Evolutionary conservation across 257 asterid species (phyloP).

Genomic region (Cynanchum wilfordii): DNA sequence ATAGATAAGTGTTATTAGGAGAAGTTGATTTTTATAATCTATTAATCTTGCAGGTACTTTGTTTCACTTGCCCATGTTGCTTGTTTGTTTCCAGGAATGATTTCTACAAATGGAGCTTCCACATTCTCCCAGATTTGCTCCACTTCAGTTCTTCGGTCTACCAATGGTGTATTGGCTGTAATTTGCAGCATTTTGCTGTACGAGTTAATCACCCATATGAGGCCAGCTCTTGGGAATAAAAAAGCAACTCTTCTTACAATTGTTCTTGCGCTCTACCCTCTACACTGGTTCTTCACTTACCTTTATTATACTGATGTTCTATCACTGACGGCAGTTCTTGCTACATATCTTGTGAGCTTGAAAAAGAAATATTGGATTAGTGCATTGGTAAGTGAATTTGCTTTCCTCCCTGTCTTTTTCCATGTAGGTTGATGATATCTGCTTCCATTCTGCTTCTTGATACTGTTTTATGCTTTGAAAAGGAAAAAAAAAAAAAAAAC

Average conservation of each 20-base stretch:
- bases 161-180: slow-evolving; percentile 72
- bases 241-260: slow-evolving; percentile 60
- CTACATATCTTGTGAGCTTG: slow-evolving; percentile 64
- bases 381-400: slow-evolving; percentile 59
- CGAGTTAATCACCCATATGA: slow-evolving; percentile 58
- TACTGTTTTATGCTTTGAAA: background rate
- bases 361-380: slow-evolving; percentile 67
- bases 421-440: background rate
- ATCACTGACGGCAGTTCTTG: slow-evolving; percentile 81
- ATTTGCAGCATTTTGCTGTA: slow-evolving; percentile 60
- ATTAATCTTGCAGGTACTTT: slow-evolving; percentile 76
- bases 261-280: slow-evolving; percentile 77
- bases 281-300: slow-evolving; percentile 93
- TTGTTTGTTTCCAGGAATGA: slow-evolving; percentile 81
- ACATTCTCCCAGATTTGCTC: slow-evolving; percentile 65
- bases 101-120: slow-evolving; percentile 34
- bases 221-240: slow-evolving; percentile 66
- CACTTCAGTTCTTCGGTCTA: slow-evolving; percentile 61
- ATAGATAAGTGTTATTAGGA: slow-evolving; percentile 3
- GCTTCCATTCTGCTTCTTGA: background rate
- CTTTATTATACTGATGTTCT: slow-evolving; percentile 92
- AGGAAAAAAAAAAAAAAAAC: background rate
- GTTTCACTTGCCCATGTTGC: slow-evolving; percentile 92
- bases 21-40: slow-evolving; percentile 37
- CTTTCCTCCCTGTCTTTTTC: background rate